A percentile compares a stretch with the other conserved stretches of the same genome.
Evolutionary conservation across 2,329 filamentous ascomycete species (phyloP).

Genomic region (Sphaceloma murrayae): DNA sequence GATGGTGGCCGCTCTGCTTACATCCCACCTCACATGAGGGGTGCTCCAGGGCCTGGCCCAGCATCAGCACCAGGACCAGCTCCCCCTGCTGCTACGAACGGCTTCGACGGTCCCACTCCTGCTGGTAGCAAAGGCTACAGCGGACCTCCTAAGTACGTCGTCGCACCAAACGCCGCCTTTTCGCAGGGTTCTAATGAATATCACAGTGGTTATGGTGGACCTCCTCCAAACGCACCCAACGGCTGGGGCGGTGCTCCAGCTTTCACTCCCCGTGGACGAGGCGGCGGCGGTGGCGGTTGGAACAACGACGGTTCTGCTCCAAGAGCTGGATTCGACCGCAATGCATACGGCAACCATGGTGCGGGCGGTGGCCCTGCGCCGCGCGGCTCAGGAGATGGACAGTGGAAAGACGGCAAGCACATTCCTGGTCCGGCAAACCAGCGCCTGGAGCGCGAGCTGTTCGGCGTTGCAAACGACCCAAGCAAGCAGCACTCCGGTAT

Average conservation of each 20-base stretch:
- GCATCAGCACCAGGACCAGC: conserved; percentile 26
- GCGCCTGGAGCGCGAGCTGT: conserved; percentile 89
- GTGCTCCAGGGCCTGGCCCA: conserved; percentile 32
- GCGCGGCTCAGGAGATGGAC: conserved; percentile 84
- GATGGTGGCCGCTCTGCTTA: conserved; percentile 55
- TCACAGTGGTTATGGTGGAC: conserved; percentile 37
- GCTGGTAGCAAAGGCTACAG: not conserved
- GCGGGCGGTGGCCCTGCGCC: conserved; percentile 46
- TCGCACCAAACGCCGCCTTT: not conserved
- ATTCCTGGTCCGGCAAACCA: conserved; percentile 79
- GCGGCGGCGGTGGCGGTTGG: conserved; percentile 18
- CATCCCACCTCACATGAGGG: conserved; percentile 76
- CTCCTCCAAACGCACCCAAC: conserved; percentile 38
- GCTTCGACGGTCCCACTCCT: conserved; percentile 40
- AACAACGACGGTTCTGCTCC: conserved; percentile 31
- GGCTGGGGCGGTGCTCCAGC: conserved; percentile 44
- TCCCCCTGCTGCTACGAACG: conserved; percentile 36
- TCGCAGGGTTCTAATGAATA: conserved; percentile 4
- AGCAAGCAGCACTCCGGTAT: conserved; percentile 95
- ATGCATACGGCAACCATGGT: conserved; percentile 50
- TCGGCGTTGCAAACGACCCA: conserved; percentile 81
- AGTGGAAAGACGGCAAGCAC: conserved; percentile 97
- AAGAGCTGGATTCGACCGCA: conserved; percentile 48
- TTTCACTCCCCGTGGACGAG: conserved; percentile 42
- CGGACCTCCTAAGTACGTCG: conserved; percentile 6